Evolutionary conservation across 1,139 yeast species (phyloP).

Genomic region (Pneumocystis wakefieldiae): DNA sequence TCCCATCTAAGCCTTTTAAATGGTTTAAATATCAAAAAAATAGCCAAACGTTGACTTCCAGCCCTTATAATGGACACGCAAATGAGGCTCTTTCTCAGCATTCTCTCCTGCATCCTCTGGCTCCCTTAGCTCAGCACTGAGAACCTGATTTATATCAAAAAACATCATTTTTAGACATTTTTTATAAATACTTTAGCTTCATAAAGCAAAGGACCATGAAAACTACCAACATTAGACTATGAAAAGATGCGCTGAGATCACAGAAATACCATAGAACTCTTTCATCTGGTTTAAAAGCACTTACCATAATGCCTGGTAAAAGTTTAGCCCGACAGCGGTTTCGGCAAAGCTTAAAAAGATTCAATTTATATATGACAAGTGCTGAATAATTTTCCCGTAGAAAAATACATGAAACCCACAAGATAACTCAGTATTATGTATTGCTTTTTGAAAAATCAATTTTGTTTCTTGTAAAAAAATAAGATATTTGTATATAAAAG

Average conservation of each 20-base stretch:
- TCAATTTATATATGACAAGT: not conserved
- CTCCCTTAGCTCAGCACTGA: conserved; percentile 2
- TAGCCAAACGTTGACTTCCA: conserved; percentile 57
- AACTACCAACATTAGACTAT: conserved; percentile 25
- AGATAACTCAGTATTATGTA: not conserved
- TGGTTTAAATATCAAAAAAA: not conserved
- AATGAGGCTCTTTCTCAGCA: conserved; percentile 22
- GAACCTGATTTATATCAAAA: conserved; percentile 2
- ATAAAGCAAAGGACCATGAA: conserved; percentile 79
- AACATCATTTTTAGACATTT: not conserved
- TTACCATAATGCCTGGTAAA: not conserved
- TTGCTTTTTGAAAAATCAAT: not conserved
- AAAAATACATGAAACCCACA: not conserved
- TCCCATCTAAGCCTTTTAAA: conserved; percentile 43
- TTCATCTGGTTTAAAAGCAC: conserved; percentile 10
- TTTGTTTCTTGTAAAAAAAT: not conserved
- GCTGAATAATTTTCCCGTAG: not conserved
- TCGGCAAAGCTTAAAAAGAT: not conserved
- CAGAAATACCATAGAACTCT: conserved; percentile 28
- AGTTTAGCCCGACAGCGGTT: not conserved
- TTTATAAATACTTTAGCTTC: conserved; percentile 55
- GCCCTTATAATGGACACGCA: conserved; percentile 77
- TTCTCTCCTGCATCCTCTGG: conserved; percentile 8
- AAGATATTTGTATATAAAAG: not conserved
- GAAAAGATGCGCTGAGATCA: not conserved